Conservation (phyloP, 352 stramenopile genomes). For the Thraustochytrium striatum region DNA sequence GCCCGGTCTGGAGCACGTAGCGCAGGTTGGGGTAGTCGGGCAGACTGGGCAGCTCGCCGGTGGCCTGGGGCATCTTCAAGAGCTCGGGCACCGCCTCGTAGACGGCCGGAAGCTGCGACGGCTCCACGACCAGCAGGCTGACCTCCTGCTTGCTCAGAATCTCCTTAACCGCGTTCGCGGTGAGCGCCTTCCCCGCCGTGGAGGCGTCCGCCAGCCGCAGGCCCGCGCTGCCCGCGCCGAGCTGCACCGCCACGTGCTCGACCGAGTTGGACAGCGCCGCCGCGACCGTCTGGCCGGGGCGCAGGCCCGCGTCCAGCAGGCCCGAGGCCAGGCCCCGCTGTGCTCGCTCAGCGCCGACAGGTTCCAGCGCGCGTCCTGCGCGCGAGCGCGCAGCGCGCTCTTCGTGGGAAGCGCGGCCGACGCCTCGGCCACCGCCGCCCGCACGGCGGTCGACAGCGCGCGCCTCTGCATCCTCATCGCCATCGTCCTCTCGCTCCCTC, state of each 20-base stretch:
- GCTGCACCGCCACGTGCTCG: constrained; percentile 31
- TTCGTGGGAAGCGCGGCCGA: constrained; percentile 13
- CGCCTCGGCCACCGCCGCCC: background rate
- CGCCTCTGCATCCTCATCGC: constrained; percentile 38
- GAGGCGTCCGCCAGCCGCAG: constrained; percentile 12
- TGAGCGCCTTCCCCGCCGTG: constrained; percentile 18
- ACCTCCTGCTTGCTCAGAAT: constrained; percentile 22
- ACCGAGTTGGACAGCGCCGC: constrained; percentile 35
- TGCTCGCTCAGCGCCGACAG: constrained; percentile 25
- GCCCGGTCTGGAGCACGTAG: constrained; percentile 45
- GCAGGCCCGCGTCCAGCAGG: constrained; percentile 35
- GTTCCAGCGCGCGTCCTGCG: constrained; percentile 30
- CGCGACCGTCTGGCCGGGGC: constrained; percentile 2
- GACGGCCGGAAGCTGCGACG: constrained; percentile 14
- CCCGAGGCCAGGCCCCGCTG: constrained; percentile 18
- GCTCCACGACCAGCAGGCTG: background rate
- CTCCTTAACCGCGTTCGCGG: constrained; percentile 29
- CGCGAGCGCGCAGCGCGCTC: constrained; percentile 3
- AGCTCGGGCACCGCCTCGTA: constrained; percentile 41
- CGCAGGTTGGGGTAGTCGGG: constrained; percentile 34
- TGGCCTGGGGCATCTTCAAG: background rate
- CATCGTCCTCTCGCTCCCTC: too few species aligned
- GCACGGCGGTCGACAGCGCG: constrained; percentile 14
- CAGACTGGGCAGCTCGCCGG: background rate
- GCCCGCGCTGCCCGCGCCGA: constrained; percentile 15